These are phyloP conservation scores for Hypomontagnella monticulosa DNA, from an alignment of 495 filamentous ascomycete genomes.

Conservation along the genomic window DNA sequence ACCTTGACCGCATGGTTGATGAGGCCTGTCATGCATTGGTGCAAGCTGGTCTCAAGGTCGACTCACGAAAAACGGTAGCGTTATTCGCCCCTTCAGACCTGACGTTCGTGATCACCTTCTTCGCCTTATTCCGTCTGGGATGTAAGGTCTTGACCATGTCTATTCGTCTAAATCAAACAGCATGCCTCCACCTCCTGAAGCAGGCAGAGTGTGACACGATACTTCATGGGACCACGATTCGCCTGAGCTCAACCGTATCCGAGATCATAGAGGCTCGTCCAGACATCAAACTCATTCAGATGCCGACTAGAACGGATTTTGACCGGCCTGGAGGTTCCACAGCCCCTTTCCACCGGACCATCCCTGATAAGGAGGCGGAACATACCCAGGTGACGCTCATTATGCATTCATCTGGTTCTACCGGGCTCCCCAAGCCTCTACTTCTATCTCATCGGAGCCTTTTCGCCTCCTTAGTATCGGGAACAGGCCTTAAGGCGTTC, in stretches of 20 bases:
- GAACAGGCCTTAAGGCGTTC: conserved; percentile 58
- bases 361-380: conserved; percentile 51
- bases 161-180: conserved; percentile 61
- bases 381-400: conserved; percentile 55
- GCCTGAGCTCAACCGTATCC: conserved; percentile 54
- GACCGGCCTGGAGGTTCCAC: conserved; percentile 41
- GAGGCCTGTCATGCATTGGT: conserved; percentile 46
- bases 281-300: conserved; percentile 46
- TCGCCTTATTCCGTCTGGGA: conserved; percentile 66
- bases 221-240: conserved; percentile 47
- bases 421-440: conserved; percentile 66
- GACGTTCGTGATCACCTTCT: conserved; percentile 65
- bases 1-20: conserved; percentile 65
- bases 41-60: conserved; percentile 49
- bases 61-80: conserved; percentile 56
- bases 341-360: conserved; percentile 44
- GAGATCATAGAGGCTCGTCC: conserved; percentile 51
- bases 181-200: conserved; percentile 62
- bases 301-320: conserved; percentile 49
- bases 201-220: conserved; percentile 55
- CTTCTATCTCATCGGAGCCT: conserved; percentile 45
- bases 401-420: conserved; percentile 68
- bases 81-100: conserved; percentile 65
- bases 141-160: conserved; percentile 69
- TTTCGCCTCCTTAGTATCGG: conserved; percentile 51